Conservation (phyloP, 768 basidiomycete species). For the Mycena latifolia region DNA sequence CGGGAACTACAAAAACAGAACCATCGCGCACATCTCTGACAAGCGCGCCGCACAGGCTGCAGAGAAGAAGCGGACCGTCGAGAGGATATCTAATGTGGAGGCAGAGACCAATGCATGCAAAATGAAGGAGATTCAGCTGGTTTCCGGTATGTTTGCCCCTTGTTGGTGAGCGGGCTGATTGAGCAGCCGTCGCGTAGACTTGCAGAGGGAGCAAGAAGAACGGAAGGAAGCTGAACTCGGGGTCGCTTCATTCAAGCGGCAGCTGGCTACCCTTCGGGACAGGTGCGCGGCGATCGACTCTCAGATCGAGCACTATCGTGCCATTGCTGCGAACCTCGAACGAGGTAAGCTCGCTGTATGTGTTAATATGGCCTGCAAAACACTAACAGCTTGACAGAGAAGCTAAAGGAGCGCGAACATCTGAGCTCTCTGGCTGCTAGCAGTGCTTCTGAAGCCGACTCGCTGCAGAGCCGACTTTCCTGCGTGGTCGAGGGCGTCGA, state of each 20-base stretch:
- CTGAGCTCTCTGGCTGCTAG: conserved; percentile 61
- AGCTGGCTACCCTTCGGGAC: conserved; percentile 74
- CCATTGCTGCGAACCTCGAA: conserved; percentile 68
- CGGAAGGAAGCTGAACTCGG: conserved; percentile 76
- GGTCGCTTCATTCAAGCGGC: conserved; percentile 71
- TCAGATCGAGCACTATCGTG: conserved; percentile 82
- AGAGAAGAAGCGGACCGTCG: conserved; percentile 72
- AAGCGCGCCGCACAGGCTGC: conserved; percentile 70
- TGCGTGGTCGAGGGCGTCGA: conserved; percentile 86
- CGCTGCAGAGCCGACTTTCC: conserved; percentile 63
- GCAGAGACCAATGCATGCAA: conserved; percentile 82
- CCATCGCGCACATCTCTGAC: conserved; percentile 77
- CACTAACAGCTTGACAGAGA: conserved; percentile 58
- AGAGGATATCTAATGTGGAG: conserved; percentile 74
- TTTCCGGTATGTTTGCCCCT: conserved; percentile 67
- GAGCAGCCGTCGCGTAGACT: conserved; percentile 50
- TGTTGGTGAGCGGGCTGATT: background rate
- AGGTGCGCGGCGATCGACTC: conserved; percentile 67
- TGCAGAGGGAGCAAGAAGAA: conserved; percentile 81
- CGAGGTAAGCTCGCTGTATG: conserved; percentile 61
- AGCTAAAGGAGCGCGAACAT: conserved; percentile 74
- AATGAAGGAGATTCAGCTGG: conserved; percentile 81
- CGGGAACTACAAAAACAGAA: conserved; percentile 77
- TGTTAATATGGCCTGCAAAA: background rate
- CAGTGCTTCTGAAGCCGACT: conserved; percentile 63